phyloP scores from a whole-genome alignment of 768 basidiomycete genomes.

The Lentinula detonsa region DNA sequence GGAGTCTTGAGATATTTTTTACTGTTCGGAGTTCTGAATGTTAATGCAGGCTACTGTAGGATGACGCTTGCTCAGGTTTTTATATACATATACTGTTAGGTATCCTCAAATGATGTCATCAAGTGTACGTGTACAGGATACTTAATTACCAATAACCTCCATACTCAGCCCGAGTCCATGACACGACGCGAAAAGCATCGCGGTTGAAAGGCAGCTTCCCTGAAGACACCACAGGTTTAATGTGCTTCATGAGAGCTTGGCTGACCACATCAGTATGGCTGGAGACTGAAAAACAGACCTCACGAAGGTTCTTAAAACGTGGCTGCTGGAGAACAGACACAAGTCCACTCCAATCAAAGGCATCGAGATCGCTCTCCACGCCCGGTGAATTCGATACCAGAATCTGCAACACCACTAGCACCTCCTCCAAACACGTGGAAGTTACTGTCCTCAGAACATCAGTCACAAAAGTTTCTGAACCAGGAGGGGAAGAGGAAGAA shows the following conservation, averaged over 20 bases:
- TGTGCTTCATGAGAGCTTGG: background rate
- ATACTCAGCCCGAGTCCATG: background rate
- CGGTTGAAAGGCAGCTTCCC: background rate
- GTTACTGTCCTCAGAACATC: background rate
- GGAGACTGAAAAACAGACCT: background rate
- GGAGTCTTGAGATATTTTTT: background rate
- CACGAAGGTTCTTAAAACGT: background rate
- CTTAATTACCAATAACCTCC: background rate
- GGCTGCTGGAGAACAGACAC: background rate
- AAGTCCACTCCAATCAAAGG: slow-evolving; percentile 2
- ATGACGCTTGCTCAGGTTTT: background rate
- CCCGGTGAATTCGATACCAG: background rate
- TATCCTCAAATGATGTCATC: background rate
- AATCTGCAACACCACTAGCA: background rate
- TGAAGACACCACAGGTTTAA: background rate
- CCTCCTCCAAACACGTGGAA: background rate
- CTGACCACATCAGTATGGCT: background rate
- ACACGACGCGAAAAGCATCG: background rate
- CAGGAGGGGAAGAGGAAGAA: background rate
- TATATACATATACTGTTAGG: background rate
- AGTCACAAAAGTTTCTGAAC: background rate
- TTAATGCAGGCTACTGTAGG: background rate
- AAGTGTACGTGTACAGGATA: background rate
- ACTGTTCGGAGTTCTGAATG: background rate
- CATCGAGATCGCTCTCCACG: background rate